A percentile compares a stretch with the other conserved stretches of the same genome.
Evolutionary conservation across 1,284 basidiomycete genomes (phyloP).

Genomic region (Cutaneotrichosporon sp.): DNA sequence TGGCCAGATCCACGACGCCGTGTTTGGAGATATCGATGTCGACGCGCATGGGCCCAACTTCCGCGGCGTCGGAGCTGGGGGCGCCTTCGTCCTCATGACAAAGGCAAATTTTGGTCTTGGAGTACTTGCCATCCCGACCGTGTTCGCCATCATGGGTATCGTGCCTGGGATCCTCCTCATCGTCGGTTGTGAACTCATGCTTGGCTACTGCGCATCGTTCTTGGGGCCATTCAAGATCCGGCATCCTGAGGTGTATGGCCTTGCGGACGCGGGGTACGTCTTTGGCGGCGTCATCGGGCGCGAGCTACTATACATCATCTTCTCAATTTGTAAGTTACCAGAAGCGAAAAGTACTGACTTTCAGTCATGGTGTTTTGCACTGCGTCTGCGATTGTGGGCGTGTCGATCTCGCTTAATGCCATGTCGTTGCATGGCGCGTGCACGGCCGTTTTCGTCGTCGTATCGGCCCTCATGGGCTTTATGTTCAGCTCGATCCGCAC

Average conservation of each 20-base stretch:
- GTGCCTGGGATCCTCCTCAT: conserved; percentile 41
- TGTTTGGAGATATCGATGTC: conserved; percentile 31
- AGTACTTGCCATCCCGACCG: conserved; percentile 38
- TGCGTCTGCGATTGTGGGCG: conserved; percentile 34
- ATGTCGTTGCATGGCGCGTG: conserved; percentile 40
- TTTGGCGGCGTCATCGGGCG: conserved; percentile 31
- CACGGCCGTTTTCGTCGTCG: conserved; percentile 42
- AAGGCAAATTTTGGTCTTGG: conserved; percentile 42
- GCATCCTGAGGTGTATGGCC: conserved; percentile 30
- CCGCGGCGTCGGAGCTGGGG: conserved; percentile 25
- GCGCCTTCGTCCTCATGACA: conserved; percentile 31
- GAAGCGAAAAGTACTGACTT: background rate
- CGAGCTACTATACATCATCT: conserved; percentile 30
- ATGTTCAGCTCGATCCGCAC: conserved; percentile 41
- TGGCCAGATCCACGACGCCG: conserved; percentile 24
- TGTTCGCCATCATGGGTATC: conserved; percentile 35
- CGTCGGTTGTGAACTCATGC: conserved; percentile 33
- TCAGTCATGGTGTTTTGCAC: conserved; percentile 30
- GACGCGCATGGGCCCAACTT: conserved; percentile 34
- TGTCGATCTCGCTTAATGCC: conserved; percentile 40
- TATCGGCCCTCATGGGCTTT: conserved; percentile 34
- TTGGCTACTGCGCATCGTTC: conserved; percentile 29
- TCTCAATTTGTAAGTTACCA: conserved; percentile 14
- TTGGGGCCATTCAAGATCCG: conserved; percentile 30
- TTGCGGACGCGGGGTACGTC: conserved; percentile 35